Evolutionary conservation across 345 rosid species (phyloP).

Genomic region (Ricinus communis): DNA sequence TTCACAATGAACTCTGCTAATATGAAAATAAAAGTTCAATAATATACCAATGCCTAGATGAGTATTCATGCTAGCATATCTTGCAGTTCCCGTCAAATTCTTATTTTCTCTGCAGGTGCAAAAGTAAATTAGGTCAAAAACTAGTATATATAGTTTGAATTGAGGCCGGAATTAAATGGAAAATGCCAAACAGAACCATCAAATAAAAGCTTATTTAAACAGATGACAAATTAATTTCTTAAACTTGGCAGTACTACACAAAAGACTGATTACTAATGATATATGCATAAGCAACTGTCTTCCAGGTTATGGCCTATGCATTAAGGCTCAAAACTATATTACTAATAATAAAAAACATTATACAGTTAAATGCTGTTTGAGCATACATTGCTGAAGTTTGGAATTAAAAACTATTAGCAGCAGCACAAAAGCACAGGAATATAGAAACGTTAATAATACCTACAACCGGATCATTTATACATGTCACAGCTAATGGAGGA

Average conservation of each 20-base stretch:
- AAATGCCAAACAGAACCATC: neutral
- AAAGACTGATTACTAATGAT: neutral
- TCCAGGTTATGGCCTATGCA: neutral
- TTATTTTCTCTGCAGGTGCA: slow-evolving; percentile 74
- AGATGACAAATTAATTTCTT: neutral
- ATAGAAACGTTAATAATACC: neutral
- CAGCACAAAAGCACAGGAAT: neutral
- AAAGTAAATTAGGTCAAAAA: slow-evolving; percentile 14
- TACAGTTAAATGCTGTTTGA: neutral
- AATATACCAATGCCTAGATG: slow-evolving; percentile 85
- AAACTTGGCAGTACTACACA: neutral
- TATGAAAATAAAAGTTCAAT: slow-evolving; percentile 11
- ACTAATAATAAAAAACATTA: neutral
- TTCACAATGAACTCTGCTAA: neutral
- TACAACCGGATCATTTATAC: too few relatives aligned
- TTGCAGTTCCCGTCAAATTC: slow-evolving; percentile 89
- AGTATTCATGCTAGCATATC: slow-evolving; percentile 97
- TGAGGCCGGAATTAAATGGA: neutral
- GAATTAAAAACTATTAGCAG: too few relatives aligned
- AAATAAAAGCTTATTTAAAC: neutral
- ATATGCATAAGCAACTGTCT: neutral
- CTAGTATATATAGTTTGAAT: neutral
- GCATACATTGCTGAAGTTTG: neutral
- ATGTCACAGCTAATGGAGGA: too few relatives aligned
- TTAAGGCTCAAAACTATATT: neutral